phyloP scores from a whole-genome alignment of 805 yeast genomes.

The Saturnispora bothae region DNA sequence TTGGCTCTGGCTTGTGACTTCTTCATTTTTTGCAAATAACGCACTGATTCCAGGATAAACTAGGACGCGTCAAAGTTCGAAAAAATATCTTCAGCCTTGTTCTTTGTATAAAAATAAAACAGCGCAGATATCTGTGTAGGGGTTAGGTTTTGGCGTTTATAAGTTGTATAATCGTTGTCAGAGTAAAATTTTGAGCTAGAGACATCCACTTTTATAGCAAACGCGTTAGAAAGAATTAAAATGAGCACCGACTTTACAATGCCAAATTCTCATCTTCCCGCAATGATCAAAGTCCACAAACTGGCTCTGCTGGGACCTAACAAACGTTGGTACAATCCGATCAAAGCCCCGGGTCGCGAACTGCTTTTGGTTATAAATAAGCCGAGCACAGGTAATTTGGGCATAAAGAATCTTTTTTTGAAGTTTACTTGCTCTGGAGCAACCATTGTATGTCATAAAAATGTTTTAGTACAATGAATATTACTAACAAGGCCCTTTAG shows the following conservation, averaged over 20 bases:
- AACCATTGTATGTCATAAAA: neutral
- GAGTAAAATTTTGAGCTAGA: no score
- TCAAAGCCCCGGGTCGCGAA: neutral
- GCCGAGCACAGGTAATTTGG: neutral
- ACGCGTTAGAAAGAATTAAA: no score
- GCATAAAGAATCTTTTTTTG: neutral
- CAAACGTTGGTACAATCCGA: neutral
- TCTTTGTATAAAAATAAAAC: no score
- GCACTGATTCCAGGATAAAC: neutral
- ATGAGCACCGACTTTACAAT: no score
- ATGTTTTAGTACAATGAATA: no score
- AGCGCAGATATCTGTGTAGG: no score
- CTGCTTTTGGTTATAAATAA: neutral
- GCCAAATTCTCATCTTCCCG: no score
- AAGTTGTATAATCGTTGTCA: no score
- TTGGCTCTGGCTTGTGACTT: constrained; percentile 21
- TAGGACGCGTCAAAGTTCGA: constrained; percentile 2
- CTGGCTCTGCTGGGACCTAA: neutral
- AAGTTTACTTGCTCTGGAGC: neutral
- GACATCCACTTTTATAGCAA: no score
- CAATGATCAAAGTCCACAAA: neutral
- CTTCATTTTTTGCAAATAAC: constrained; percentile 9
- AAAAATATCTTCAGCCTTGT: neutral
- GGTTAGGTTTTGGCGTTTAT: no score
- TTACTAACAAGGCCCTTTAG: no score